Evolutionary conservation across 2,329 filamentous ascomycete species (phyloP), one percentile per base, ranked within the genome.

Genomic region (Alternaria ethzedia): DNA sequence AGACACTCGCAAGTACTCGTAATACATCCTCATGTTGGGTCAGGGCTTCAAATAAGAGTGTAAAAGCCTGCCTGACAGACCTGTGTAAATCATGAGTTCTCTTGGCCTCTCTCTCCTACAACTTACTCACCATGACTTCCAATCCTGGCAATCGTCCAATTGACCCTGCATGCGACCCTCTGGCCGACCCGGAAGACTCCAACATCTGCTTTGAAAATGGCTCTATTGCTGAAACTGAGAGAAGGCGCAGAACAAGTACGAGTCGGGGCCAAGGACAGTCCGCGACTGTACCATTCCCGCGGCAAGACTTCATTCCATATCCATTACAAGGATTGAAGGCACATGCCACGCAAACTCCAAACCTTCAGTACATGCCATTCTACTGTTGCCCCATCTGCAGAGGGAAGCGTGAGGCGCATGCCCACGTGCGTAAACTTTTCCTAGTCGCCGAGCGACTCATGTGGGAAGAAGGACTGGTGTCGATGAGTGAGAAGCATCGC

Each of bases 381-480:
- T 70, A 72, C 26, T 58, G 60, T 10, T 74, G 74, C 54, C 68
- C 73, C 2, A 57, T 61, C 5, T 74, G 71, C 44, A 41, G 55
- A 20, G 54, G 57, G 10, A 46, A 59, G 45, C 61, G 67, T 9
- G 64, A 63, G 26, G 45, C 61, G 15, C 73, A 70, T 3, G 45
- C 68, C 2, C 72, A 77, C 45, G 60, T 64, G 23, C 74, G 68
- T n/a, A 78, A 76, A 45, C 47, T 75, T 2, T 78, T 77, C 17
- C 61, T 78, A 6, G 67, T 74, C 10, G 73, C 75, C 2, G 71
- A 77, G 51, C 67, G 73, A 20, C 50, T 78, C 32, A 68, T 67
- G 5, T 75, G 69, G 68, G 65, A 72, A 5, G 64, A 69, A 15
- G 65, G 58, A 8, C 17, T 23, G n/a, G 63, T 72, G 4, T 67